Evolutionary conservation across 768 basidiomycete species (phyloP).

Genomic region (Auricularia sp.): DNA sequence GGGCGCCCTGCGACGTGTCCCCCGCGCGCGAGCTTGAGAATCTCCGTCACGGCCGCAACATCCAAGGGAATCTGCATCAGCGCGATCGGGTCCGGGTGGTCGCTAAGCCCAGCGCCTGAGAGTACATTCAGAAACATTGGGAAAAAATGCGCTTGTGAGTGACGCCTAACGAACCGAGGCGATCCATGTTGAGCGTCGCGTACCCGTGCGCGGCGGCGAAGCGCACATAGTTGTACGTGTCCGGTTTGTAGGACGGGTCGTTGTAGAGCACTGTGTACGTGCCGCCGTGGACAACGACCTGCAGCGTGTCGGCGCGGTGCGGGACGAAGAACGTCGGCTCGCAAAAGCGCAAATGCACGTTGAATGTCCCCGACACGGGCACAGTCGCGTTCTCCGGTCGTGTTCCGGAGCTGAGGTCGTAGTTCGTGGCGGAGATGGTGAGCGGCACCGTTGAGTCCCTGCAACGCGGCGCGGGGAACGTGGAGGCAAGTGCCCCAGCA

Average conservation of each 20-base stretch:
- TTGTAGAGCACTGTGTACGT: neutral
- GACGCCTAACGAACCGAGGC: constrained; percentile 9
- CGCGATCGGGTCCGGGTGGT: neutral
- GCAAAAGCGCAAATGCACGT: neutral
- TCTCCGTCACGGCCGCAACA: neutral
- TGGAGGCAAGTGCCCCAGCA: no score
- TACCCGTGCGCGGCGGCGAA: constrained; percentile 10
- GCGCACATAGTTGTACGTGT: constrained; percentile 10
- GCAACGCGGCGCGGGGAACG: neutral
- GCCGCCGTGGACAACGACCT: neutral
- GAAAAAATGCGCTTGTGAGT: neutral
- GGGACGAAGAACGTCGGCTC: neutral
- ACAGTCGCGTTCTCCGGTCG: neutral
- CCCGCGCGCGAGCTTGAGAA: neutral
- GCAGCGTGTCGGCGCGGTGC: neutral
- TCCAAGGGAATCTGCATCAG: neutral
- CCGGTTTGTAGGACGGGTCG: neutral
- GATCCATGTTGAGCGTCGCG: constrained; percentile 14
- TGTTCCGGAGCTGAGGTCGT: neutral
- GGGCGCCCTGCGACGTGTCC: neutral
- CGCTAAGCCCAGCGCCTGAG: neutral
- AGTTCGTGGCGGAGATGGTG: neutral
- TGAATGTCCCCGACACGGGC: neutral
- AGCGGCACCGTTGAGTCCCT: neutral
- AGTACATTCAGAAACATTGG: neutral